phyloP scores from a whole-genome alignment of 768 basidiomycete species.

The Boletus rubescentipes region DNA sequence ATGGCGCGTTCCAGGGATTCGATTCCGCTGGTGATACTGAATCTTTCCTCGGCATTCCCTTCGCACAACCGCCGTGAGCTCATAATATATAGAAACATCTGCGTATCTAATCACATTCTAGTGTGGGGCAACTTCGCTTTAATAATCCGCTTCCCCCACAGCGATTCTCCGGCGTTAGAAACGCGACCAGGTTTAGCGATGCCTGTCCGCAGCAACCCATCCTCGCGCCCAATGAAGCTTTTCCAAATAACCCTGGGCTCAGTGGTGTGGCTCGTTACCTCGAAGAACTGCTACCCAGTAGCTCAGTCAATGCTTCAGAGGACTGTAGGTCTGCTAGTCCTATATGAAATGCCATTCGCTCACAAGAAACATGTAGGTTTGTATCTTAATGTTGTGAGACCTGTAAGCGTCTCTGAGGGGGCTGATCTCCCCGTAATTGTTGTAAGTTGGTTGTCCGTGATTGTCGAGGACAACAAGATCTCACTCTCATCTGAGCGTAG shows the following conservation, averaged over 20 bases:
- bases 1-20: constrained; percentile 19
- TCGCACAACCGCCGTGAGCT: constrained; percentile 2
- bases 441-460: constrained; percentile 5
- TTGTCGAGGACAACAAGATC: background rate
- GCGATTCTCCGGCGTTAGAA: background rate
- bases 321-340: constrained; percentile 9
- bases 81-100: too few species aligned
- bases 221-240: background rate
- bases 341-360: background rate
- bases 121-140: constrained; percentile 19
- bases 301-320: constrained; percentile 9
- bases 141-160: constrained; percentile 10
- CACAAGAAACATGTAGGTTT: constrained; percentile 18
- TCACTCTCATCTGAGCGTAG: background rate
- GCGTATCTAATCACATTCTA: background rate
- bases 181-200: constrained; percentile 21
- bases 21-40: background rate
- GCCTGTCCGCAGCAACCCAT: constrained; percentile 40
- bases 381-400: constrained; percentile 18
- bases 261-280: background rate
- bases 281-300: background rate
- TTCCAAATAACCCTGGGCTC: background rate
- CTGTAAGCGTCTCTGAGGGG: background rate
- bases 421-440: constrained; percentile 23
- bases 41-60: background rate